phyloP scores from a whole-genome alignment of 1,139 yeast genomes.

The Eremothecium coryli region DNA sequence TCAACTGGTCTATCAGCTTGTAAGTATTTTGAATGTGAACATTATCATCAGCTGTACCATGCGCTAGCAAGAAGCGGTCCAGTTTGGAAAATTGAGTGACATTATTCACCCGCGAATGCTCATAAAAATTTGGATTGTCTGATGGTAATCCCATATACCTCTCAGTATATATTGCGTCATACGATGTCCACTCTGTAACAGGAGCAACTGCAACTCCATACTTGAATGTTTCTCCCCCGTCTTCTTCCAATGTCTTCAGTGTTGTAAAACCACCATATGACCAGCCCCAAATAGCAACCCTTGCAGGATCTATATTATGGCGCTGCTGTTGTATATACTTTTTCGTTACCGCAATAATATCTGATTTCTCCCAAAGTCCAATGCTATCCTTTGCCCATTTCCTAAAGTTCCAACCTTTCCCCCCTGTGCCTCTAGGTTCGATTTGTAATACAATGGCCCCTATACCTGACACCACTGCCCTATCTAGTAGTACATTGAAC shows the following conservation, averaged over 20 bases:
- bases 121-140: slow-evolving; percentile 42
- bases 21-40: slow-evolving; percentile 87
- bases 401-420: slow-evolving; percentile 70
- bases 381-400: slow-evolving; percentile 58
- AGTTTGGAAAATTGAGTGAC: slow-evolving; percentile 40
- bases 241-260: slow-evolving; percentile 64
- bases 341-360: slow-evolving; percentile 58
- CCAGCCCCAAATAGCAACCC: slow-evolving; percentile 96
- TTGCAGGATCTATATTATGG: slow-evolving; percentile 47
- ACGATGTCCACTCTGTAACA: slow-evolving; percentile 72
- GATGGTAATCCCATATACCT: slow-evolving; percentile 72
- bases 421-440: slow-evolving; percentile 95
- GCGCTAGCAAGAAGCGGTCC: slow-evolving; percentile 70
- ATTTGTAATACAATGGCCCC: slow-evolving; percentile 71
- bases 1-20: slow-evolving; percentile 62
- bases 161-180: slow-evolving; percentile 83
- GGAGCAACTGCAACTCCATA: slow-evolving; percentile 89
- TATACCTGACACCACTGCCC: slow-evolving; percentile 55
- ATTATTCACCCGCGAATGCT: slow-evolving; percentile 40
- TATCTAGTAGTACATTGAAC: slow-evolving; percentile 56
- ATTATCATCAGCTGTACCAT: slow-evolving; percentile 96
- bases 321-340: slow-evolving; percentile 46
- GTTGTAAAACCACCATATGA: slow-evolving; percentile 81
- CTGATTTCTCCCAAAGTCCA: slow-evolving; percentile 86
- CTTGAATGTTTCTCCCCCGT: slow-evolving; percentile 55